A percentile compares a stretch with the other conserved stretches of the same genome.
Evolutionary conservation across 208 protist genomes (phyloP).

Genomic region (Crithidia expoeki): DNA sequence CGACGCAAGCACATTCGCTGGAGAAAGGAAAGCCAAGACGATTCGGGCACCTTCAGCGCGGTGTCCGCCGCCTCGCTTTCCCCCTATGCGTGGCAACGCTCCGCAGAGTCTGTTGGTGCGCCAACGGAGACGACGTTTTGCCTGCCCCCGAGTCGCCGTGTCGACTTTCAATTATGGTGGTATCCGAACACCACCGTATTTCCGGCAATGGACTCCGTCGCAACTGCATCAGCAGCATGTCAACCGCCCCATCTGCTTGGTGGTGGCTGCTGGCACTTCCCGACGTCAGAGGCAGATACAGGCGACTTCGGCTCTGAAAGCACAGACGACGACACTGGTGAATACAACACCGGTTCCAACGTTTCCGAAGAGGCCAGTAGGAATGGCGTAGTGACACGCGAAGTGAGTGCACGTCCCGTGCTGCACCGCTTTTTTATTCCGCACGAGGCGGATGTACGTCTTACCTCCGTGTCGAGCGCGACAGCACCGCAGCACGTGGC

Average conservation of each 20-base stretch:
- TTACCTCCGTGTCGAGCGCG: constrained; percentile 10
- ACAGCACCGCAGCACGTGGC: constrained; percentile 5
- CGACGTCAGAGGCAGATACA: not conserved
- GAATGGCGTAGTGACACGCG: not conserved
- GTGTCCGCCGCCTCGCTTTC: constrained; percentile 8
- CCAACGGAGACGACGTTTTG: constrained; percentile 21
- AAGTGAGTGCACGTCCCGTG: not conserved
- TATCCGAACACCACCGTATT: constrained; percentile 10
- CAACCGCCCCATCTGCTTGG: constrained; percentile 22
- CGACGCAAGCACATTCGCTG: not conserved
- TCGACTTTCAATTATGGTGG: constrained; percentile 33
- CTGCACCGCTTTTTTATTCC: constrained; percentile 25
- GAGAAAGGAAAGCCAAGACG: not conserved
- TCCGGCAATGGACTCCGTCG: not conserved
- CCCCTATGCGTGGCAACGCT: not conserved
- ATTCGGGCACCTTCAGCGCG: not conserved
- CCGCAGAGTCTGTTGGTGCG: not conserved
- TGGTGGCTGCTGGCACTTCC: constrained; percentile 24
- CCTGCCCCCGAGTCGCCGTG: constrained; percentile 18
- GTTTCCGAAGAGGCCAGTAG: not conserved
- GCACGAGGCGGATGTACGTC: constrained; percentile 19
- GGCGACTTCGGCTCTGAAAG: not conserved
- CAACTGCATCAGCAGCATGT: not conserved
- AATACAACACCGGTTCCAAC: not conserved
- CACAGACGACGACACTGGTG: not conserved